Conservation (phyloP, 2,329 filamentous ascomycete species). For the Monilinia laxa region DNA sequence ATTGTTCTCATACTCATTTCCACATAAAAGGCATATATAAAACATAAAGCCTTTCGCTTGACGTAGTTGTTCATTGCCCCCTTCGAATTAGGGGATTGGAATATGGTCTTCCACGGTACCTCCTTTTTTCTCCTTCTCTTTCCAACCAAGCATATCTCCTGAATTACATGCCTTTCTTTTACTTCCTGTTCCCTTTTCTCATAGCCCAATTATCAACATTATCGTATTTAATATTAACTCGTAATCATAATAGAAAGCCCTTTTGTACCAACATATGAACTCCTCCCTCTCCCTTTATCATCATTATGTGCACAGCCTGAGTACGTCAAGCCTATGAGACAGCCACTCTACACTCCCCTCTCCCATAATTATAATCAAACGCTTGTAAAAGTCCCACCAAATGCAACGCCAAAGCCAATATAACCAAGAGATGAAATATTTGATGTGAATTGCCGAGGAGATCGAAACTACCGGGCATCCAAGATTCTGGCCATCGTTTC, state of each 20-base stretch:
- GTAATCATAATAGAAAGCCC: neutral
- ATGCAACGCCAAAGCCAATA: conserved; percentile 26
- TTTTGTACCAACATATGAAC: neutral
- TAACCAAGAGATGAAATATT: conserved; percentile 33
- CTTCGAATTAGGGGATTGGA: no score
- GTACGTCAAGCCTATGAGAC: neutral
- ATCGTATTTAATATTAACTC: neutral
- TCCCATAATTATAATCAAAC: conserved; percentile 21
- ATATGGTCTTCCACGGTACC: neutral
- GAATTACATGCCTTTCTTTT: neutral
- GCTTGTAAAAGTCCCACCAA: conserved; percentile 16
- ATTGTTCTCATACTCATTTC: neutral
- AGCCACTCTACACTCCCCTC: conserved; percentile 1
- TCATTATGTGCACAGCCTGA: neutral
- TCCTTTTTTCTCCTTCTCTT: neutral
- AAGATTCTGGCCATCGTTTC: conserved; percentile 30
- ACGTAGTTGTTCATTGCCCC: neutral
- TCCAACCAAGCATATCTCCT: neutral
- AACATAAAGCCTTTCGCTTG: neutral
- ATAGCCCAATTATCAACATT: neutral
- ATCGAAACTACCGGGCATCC: conserved; percentile 32
- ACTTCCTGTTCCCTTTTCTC: neutral
- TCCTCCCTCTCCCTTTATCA: no score
- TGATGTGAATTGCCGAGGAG: conserved; percentile 32
- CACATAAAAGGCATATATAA: no score